phyloP scores from a whole-genome alignment of 2,329 filamentous ascomycete genomes.

The Thermothelomyces thermophilus region DNA sequence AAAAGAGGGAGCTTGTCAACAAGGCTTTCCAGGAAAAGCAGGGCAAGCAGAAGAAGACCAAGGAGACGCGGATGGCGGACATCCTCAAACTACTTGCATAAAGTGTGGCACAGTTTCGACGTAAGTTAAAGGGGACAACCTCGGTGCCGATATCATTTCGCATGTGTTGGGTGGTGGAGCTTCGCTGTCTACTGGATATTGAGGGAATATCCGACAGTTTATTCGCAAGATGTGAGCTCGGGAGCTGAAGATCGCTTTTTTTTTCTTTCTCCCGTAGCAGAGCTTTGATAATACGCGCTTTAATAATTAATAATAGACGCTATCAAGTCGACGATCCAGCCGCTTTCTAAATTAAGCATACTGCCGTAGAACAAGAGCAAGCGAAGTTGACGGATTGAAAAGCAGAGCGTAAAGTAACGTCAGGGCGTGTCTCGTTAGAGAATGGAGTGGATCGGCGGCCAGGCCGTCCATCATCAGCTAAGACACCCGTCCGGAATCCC shows the following conservation, averaged over 20 bases:
- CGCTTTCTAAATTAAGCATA: background rate
- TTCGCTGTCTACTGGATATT: background rate
- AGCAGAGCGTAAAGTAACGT: background rate
- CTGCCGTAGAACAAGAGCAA: background rate
- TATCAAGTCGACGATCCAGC: background rate
- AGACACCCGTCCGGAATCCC: background rate
- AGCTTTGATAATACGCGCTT: background rate
- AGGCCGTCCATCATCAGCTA: background rate
- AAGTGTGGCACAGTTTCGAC: background rate
- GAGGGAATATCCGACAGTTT: background rate
- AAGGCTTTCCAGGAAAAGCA: conserved; percentile 71
- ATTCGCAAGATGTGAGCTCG: no score
- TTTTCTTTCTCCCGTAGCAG: no score
- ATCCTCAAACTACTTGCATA: conserved; percentile 41
- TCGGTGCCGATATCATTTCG: background rate
- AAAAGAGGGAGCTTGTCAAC: conserved; percentile 71
- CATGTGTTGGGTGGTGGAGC: background rate
- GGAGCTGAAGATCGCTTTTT: no score
- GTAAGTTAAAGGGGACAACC: background rate
- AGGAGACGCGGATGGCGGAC: conserved; percentile 52
- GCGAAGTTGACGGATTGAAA: background rate
- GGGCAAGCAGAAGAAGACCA: conserved; percentile 46
- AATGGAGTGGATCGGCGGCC: background rate
- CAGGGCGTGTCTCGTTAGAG: conserved; percentile 4
- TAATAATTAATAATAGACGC: no score